Evolutionary conservation across 2,329 filamentous ascomycete genomes (phyloP).

Genomic region (Sporothrix humicola): DNA sequence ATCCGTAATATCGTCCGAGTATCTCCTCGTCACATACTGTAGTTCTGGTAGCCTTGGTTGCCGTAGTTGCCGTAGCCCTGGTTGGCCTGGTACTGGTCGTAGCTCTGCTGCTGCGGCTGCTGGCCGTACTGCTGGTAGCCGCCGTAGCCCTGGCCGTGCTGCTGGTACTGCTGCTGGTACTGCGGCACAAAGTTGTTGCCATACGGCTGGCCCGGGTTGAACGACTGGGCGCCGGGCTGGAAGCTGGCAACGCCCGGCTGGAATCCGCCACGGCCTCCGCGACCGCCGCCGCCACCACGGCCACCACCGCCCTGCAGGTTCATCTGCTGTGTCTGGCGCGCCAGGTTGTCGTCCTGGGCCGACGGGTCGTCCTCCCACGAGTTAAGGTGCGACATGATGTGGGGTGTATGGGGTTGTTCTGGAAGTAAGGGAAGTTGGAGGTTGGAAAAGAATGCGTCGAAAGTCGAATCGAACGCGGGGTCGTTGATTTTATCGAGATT

Average conservation of each 20-base stretch:
- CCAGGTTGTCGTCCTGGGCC: conserved; percentile 77
- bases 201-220: conserved; percentile 65
- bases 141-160: conserved; percentile 35
- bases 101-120: conserved; percentile 38
- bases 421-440: too few species aligned
- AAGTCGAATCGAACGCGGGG: not conserved
- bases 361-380: conserved; percentile 92
- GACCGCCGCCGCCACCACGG: conserved; percentile 38
- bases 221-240: conserved; percentile 71
- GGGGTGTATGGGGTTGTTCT: not conserved
- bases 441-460: not conserved
- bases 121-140: conserved; percentile 51
- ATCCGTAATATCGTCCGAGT: not conserved
- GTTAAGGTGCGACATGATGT: conserved; percentile 70
- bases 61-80: conserved; percentile 42
- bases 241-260: conserved; percentile 72
- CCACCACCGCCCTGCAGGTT: conserved; percentile 67
- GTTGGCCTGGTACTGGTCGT: conserved; percentile 51
- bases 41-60: conserved; percentile 41
- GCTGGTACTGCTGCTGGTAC: conserved; percentile 39
- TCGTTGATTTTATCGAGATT: not conserved
- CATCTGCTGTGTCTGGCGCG: conserved; percentile 76
- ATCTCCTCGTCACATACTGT: not conserved
- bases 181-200: conserved; percentile 53
- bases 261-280: conserved; percentile 54